These are phyloP conservation scores for Raddia guianensis DNA, from an alignment of 176 grass and related monocot species.

Conservation along the genomic window DNA sequence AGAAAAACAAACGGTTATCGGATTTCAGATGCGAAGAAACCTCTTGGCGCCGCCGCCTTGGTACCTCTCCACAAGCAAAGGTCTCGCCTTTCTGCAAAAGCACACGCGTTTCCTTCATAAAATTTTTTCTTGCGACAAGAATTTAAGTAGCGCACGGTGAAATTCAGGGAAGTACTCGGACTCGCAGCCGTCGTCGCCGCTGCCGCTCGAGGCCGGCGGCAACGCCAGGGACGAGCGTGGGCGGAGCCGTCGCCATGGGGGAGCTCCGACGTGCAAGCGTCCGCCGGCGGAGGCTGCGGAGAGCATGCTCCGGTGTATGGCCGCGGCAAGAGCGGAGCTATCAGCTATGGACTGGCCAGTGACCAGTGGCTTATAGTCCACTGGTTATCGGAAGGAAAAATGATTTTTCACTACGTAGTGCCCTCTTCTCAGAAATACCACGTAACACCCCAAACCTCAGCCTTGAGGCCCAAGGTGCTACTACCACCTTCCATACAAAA, in stretches of 20 bases:
- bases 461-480: too few relatives aligned
- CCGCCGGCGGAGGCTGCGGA: slow-evolving; percentile 27
- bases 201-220: slow-evolving; percentile 4
- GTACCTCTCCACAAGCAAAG: slow-evolving; percentile 75
- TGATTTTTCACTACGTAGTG: too few relatives aligned
- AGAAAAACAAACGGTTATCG: background rate
- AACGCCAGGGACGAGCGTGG: slow-evolving; percentile 7
- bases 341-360: background rate
- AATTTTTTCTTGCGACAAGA: background rate
- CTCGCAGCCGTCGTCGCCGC: background rate
- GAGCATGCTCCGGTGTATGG: slow-evolving; percentile 42
- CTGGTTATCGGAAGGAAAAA: background rate
- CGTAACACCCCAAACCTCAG: too few relatives aligned
- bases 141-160: background rate
- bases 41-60: slow-evolving; percentile 70
- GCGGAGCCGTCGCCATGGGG: background rate
- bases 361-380: background rate
- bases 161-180: slow-evolving; percentile 35
- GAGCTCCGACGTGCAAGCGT: slow-evolving; percentile 6
- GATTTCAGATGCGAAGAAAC: slow-evolving; percentile 36
- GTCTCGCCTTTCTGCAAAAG: slow-evolving; percentile 46
- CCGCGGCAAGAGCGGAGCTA: background rate
- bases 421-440: too few relatives aligned
- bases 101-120: background rate
- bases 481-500: too few relatives aligned